Percentiles rank a stretch among this genome's conserved stretches.
Conservation (phyloP, 495 filamentous ascomycete genomes). For the Annulohypoxylon stygium region DNA sequence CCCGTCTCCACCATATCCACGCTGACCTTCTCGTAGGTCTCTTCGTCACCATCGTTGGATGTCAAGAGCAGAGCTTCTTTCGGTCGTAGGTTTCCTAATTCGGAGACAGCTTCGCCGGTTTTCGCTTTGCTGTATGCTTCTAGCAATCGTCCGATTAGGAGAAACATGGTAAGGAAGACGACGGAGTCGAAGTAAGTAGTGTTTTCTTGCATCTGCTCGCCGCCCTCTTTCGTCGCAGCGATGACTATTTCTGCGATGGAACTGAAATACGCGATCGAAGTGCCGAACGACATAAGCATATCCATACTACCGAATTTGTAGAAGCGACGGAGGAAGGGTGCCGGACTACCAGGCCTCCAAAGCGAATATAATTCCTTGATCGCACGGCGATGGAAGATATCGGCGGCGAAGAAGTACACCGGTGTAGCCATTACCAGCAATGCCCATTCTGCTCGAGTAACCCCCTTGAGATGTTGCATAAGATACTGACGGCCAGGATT, state of each 20-base stretch:
- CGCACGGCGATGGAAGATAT: slow-evolving; percentile 14
- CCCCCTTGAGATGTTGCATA: slow-evolving; percentile 10
- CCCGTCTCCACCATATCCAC: slow-evolving; percentile 19
- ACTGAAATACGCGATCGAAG: slow-evolving; percentile 6
- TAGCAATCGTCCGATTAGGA: slow-evolving; percentile 11
- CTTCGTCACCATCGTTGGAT: background rate
- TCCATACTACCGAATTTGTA: slow-evolving; percentile 19
- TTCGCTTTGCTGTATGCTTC: slow-evolving; percentile 21
- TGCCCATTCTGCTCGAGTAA: slow-evolving; percentile 8
- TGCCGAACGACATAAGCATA: slow-evolving; percentile 16
- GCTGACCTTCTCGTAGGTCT: slow-evolving; percentile 9
- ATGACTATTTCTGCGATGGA: slow-evolving; percentile 10
- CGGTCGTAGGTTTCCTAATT: slow-evolving; percentile 11
- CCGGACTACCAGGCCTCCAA: slow-evolving; percentile 9
- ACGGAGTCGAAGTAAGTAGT: slow-evolving; percentile 17
- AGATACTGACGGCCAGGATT: background rate
- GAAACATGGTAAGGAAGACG: slow-evolving; percentile 21
- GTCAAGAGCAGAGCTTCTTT: slow-evolving; percentile 16
- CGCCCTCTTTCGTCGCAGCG: background rate
- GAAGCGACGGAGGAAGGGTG: slow-evolving; percentile 13
- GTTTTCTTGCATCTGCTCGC: slow-evolving; percentile 7
- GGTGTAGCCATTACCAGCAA: slow-evolving; percentile 16
- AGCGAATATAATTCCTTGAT: slow-evolving; percentile 15
- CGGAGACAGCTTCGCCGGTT: slow-evolving; percentile 10
- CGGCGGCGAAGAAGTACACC: slow-evolving; percentile 15